These are phyloP conservation scores for Cystobasidium sp. DNA, from an alignment of 1,284 basidiomycete genomes.

Conservation along the genomic window DNA sequence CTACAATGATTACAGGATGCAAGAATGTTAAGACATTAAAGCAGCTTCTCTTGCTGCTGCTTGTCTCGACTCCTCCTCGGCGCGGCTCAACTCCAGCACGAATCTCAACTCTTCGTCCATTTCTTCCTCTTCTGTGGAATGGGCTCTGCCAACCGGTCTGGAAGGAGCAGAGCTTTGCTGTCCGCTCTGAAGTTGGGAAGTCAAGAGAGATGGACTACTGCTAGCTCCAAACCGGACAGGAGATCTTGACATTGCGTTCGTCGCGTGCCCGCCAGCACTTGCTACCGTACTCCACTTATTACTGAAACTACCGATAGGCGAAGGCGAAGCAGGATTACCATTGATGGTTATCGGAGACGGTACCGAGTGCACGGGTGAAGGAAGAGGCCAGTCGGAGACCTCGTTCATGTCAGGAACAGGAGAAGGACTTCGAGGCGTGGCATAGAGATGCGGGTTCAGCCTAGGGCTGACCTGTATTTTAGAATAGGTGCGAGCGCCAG, in stretches of 20 bases:
- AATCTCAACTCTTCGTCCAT: slow-evolving; percentile 50
- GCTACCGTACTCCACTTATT: slow-evolving; percentile 17
- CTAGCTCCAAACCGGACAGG: background rate
- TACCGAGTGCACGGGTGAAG: background rate
- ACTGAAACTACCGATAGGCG: background rate
- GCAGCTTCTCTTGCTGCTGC: slow-evolving; percentile 3
- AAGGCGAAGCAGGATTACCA: background rate
- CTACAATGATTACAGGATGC: background rate
- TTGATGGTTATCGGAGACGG: background rate
- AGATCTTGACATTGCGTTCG: background rate
- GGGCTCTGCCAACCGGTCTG: background rate
- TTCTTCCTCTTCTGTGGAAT: slow-evolving; percentile 9
- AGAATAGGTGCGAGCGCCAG: slow-evolving; percentile 17
- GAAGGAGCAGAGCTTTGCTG: slow-evolving; percentile 46
- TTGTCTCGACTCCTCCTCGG: slow-evolving; percentile 46
- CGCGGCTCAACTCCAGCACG: slow-evolving; percentile 50
- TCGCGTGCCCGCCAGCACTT: background rate
- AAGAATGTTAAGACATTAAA: slow-evolving; percentile 9
- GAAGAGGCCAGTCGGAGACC: background rate
- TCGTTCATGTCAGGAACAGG: slow-evolving; percentile 10
- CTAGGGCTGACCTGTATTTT: slow-evolving; percentile 49
- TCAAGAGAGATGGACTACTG: slow-evolving; percentile 4
- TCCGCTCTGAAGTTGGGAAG: background rate
- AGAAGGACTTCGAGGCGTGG: slow-evolving; percentile 9
- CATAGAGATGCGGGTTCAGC: slow-evolving; percentile 27